Percentiles rank a stretch among this genome's conserved stretches.
phyloP scores from a whole-genome alignment of 2,329 filamentous ascomycete species.

The Paecilomyces formosus region DNA sequence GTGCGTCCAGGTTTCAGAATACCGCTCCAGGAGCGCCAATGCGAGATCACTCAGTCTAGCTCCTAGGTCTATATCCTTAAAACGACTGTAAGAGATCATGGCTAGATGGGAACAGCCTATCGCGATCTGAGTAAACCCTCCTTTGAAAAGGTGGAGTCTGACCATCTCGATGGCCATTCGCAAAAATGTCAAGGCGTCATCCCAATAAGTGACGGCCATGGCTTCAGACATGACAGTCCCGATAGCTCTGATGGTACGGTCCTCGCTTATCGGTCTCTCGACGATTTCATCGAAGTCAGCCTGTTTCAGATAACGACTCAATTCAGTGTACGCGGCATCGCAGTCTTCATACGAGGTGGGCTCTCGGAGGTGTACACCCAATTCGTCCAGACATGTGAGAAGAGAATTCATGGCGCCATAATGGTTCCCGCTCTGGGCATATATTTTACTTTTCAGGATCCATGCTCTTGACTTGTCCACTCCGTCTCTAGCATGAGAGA shows the following conservation, averaged over 20 bases:
- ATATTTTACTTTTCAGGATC: constrained; percentile 73
- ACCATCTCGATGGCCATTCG: constrained; percentile 53
- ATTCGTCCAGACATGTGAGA: constrained; percentile 60
- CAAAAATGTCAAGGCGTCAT: constrained; percentile 52
- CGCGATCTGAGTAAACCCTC: constrained; percentile 50
- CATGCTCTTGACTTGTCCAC: constrained; percentile 79
- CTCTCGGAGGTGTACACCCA: constrained; percentile 60
- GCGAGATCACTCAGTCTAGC: constrained; percentile 47
- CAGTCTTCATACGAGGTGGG: constrained; percentile 67
- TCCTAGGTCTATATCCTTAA: constrained; percentile 50
- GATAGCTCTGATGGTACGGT: constrained; percentile 35
- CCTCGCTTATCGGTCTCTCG: constrained; percentile 33
- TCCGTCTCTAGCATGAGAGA: constrained; percentile 60
- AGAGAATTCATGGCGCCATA: constrained; percentile 61
- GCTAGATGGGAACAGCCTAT: constrained; percentile 53
- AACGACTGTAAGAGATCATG: constrained; percentile 49
- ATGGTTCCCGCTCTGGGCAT: constrained; percentile 66
- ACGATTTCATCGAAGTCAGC: constrained; percentile 43
- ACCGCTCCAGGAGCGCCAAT: constrained; percentile 45
- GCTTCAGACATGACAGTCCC: constrained; percentile 53
- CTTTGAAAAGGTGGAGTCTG: constrained; percentile 46
- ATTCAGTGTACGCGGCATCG: constrained; percentile 62
- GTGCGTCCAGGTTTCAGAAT: constrained; percentile 46
- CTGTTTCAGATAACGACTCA: constrained; percentile 53
- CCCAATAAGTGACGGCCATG: constrained; percentile 54